Conservation (phyloP, 2,329 filamentous ascomycete genomes). For the Cryphonectria japonica region DNA sequence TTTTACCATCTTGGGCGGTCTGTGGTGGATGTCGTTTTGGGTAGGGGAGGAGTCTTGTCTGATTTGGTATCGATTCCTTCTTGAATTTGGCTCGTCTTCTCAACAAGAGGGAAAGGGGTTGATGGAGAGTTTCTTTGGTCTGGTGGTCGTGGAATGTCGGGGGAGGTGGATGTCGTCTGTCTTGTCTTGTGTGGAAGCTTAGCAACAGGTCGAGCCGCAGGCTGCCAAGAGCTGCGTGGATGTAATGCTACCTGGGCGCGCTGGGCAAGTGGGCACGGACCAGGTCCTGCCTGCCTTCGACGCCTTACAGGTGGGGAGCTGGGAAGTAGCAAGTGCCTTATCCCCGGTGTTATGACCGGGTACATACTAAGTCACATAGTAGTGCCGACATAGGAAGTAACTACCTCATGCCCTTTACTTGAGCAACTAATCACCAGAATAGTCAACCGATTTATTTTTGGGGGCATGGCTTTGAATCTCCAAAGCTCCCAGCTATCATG, state of each 20-base stretch:
- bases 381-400: not conserved
- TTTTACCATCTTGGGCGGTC: conserved; percentile 55
- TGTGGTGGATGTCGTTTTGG: not conserved
- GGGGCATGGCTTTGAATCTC: conserved; percentile 9
- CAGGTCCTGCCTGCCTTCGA: not conserved
- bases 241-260: conserved; percentile 24
- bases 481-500: conserved; percentile 37
- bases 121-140: not conserved
- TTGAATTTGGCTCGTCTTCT: not conserved
- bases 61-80: conserved; percentile 15
- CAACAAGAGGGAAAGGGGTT: not conserved
- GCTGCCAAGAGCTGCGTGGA: conserved; percentile 29
- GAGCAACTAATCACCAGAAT: not conserved
- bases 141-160: conserved; percentile 15
- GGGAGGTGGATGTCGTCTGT: not conserved
- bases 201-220: conserved; percentile 10
- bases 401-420: not conserved
- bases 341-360: conserved; percentile 5
- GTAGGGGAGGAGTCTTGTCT: not conserved
- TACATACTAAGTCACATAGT: not conserved
- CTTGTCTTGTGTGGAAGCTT: conserved; percentile 9
- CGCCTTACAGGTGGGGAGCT: too few species aligned
- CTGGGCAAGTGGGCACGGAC: conserved; percentile 6
- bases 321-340: not conserved
- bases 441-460: not conserved